Evolutionary conservation across 2,329 filamentous ascomycete genomes (phyloP).

Genomic region (Dactylella cylindrospora): DNA sequence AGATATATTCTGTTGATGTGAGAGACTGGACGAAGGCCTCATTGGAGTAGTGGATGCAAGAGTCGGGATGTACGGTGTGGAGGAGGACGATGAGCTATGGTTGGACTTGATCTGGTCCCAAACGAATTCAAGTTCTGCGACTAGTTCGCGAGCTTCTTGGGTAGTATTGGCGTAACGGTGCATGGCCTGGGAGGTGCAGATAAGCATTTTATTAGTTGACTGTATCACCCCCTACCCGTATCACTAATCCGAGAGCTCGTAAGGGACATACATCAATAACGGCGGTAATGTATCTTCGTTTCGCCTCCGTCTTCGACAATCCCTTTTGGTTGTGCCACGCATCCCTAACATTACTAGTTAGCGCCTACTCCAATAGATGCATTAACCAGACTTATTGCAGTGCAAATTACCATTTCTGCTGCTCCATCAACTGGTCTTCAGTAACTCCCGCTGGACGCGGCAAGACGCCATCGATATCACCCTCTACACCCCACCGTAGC

Average conservation of each 20-base stretch:
- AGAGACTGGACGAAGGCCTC: constrained; percentile 10
- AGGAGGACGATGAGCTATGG: constrained; percentile 64
- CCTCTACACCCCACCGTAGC: constrained; percentile 61
- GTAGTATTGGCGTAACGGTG: constrained; percentile 87
- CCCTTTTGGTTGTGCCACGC: constrained; percentile 89
- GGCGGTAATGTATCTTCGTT: constrained; percentile 88
- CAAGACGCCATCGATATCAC: constrained; percentile 92
- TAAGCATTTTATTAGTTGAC: background rate
- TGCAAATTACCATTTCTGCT: constrained; percentile 56
- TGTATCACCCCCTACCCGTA: background rate
- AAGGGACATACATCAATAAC: constrained; percentile 65
- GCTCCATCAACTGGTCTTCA: constrained; percentile 55
- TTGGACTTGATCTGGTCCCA: constrained; percentile 98
- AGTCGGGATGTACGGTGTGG: constrained; percentile 49
- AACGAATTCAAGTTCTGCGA: constrained; percentile 94
- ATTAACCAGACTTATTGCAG: too few relatives aligned
- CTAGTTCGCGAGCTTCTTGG: constrained; percentile 78
- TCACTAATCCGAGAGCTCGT: too few relatives aligned
- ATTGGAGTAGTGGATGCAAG: constrained; percentile 31
- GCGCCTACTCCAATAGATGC: background rate
- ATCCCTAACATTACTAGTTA: constrained; percentile 61
- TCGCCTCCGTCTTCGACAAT: constrained; percentile 84
- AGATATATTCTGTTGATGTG: constrained; percentile 27
- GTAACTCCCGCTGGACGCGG: constrained; percentile 65
- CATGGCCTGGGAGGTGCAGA: constrained; percentile 65